Percentiles rank a stretch among this genome's conserved stretches.
Conservation (phyloP, 2,329 filamentous ascomycete species). For the Trichoderma lentiforme region DNA sequence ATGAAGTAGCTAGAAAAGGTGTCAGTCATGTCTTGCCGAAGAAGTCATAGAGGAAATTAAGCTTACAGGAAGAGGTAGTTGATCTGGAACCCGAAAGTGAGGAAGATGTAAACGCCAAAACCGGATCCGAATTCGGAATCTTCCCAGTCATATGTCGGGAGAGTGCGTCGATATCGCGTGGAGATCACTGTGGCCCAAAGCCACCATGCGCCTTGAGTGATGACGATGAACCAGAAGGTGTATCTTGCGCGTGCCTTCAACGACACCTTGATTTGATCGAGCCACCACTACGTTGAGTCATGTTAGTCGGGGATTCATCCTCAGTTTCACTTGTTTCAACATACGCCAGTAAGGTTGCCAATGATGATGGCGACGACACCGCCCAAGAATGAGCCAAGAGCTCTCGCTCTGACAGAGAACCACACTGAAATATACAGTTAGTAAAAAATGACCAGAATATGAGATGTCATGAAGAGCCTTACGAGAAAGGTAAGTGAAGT, state of each 20-base stretch:
- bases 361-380: constrained; percentile 63
- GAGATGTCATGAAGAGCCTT: background rate
- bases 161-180: constrained; percentile 54
- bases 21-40: background rate
- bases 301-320: background rate
- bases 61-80: constrained; percentile 68
- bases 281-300: constrained; percentile 41
- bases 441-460: background rate
- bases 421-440: constrained; percentile 43
- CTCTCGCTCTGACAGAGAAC: constrained; percentile 67
- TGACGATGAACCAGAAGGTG: constrained; percentile 52
- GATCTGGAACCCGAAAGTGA: constrained; percentile 65
- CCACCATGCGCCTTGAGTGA: constrained; percentile 68
- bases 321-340: constrained; percentile 20
- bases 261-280: constrained; percentile 56
- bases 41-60: background rate
- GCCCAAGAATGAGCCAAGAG: constrained; percentile 67
- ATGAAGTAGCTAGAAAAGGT: constrained; percentile 58
- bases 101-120: constrained; percentile 65
- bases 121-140: constrained; percentile 60
- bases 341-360: constrained; percentile 63
- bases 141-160: constrained; percentile 64
- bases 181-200: constrained; percentile 66
- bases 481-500: constrained; percentile 60
- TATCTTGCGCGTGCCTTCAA: constrained; percentile 52